A percentile compares a stretch with the other conserved stretches of the same genome.
These are phyloP conservation scores for Monilinia vaccinii-corymbosi DNA, from an alignment of 2,329 filamentous ascomycete genomes.

Conservation along the genomic window DNA sequence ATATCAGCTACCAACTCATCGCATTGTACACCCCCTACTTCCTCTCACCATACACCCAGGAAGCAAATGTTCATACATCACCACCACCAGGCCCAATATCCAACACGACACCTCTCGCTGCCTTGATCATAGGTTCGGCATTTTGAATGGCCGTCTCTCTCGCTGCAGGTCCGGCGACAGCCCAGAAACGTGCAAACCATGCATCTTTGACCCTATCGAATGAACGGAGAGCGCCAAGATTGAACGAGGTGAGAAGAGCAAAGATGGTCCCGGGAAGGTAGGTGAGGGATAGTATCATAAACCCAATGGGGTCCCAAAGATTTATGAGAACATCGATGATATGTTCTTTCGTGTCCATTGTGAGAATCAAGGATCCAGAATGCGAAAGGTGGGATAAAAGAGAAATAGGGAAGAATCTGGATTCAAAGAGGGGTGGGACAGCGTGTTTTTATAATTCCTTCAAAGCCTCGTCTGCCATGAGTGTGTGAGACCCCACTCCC, in stretches of 20 bases:
- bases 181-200: constrained; percentile 58
- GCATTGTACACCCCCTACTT: constrained; percentile 4
- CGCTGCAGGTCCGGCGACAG: constrained; percentile 41
- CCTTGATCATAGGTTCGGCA: constrained; percentile 36
- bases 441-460: not conserved
- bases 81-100: constrained; percentile 56
- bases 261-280: constrained; percentile 45
- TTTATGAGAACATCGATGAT: constrained; percentile 13
- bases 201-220: constrained; percentile 30
- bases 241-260: constrained; percentile 31
- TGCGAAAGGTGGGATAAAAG: not conserved
- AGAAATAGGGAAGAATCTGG: not conserved
- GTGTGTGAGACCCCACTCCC: not conserved
- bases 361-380: not conserved
- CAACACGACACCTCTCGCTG: constrained; percentile 24
- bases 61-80: constrained; percentile 46
- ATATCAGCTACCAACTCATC: constrained; percentile 43
- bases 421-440: not conserved
- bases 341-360: constrained; percentile 5
- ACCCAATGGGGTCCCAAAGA: constrained; percentile 39
- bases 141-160: constrained; percentile 34
- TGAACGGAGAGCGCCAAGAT: constrained; percentile 34
- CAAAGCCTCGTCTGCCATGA: not conserved
- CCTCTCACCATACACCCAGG: constrained; percentile 27
- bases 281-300: constrained; percentile 40